Conservation (phyloP, 306 rosid genomes). For the Cyamopsis tetragonoloba region DNA sequence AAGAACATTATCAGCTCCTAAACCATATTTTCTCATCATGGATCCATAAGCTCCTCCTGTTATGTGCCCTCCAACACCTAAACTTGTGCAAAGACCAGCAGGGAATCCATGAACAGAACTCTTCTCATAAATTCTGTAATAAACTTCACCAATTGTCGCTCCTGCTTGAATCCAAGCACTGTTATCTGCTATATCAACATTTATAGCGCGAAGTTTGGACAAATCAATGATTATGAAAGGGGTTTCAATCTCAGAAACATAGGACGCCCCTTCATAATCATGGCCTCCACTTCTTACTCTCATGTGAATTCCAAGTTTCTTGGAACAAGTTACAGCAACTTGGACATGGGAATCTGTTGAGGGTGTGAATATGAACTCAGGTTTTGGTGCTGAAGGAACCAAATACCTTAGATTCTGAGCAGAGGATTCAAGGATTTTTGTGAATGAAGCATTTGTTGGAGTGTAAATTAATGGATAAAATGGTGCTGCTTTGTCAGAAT, state of each 20-base stretch:
- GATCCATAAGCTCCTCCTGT: slow-evolving; percentile 83
- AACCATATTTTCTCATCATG: slow-evolving; percentile 83
- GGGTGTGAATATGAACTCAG: slow-evolving; percentile 65
- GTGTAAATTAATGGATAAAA: slow-evolving; percentile 29
- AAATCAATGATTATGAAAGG: slow-evolving; percentile 64
- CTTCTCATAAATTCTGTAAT: slow-evolving; percentile 60
- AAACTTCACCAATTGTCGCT: slow-evolving; percentile 72
- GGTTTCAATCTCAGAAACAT: slow-evolving; percentile 47
- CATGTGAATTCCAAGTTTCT: slow-evolving; percentile 52
- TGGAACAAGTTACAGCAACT: slow-evolving; percentile 59
- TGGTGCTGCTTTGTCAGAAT: slow-evolving; percentile 41
- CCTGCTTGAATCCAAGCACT: slow-evolving; percentile 82
- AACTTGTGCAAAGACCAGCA: slow-evolving; percentile 75
- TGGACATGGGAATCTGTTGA: slow-evolving; percentile 56
- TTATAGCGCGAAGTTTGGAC: slow-evolving; percentile 46
- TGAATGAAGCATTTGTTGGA: slow-evolving; percentile 35
- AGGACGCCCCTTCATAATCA: slow-evolving; percentile 83
- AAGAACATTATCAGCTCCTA: slow-evolving; percentile 64
- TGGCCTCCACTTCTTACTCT: slow-evolving; percentile 80
- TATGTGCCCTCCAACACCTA: slow-evolving; percentile 82
- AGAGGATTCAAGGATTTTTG: slow-evolving; percentile 40
- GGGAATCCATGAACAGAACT: slow-evolving; percentile 65
- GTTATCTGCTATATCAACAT: slow-evolving; percentile 39
- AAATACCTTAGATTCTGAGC: slow-evolving; percentile 54
- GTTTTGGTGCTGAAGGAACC: slow-evolving; percentile 59